Evolutionary conservation across 345 rosid genomes (phyloP).

Genomic region (Brassica nigra): DNA sequence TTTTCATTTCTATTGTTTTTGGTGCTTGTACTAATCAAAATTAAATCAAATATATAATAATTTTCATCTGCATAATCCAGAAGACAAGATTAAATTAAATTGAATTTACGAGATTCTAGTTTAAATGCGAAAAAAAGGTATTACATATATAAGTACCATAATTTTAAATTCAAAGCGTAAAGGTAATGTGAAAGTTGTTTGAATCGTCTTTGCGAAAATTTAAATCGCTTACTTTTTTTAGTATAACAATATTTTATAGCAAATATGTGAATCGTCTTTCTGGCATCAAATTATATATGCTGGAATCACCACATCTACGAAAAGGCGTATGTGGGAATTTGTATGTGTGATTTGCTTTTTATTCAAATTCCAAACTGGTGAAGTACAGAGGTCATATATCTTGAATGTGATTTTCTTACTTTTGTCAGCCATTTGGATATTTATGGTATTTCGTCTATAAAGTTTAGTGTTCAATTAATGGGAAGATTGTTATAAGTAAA

Average conservation of each 20-base stretch:
- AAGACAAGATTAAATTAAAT: background rate
- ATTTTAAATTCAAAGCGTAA: background rate
- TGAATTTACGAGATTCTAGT: background rate
- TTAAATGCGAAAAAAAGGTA: background rate
- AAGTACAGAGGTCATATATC: slow-evolving; percentile 15
- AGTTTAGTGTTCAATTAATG: background rate
- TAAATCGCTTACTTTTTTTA: background rate
- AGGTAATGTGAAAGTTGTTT: background rate
- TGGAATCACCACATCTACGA: background rate
- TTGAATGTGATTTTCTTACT: slow-evolving; percentile 4
- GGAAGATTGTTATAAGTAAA: background rate
- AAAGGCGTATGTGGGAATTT: slow-evolving; percentile 6
- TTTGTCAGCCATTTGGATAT: slow-evolving; percentile 22
- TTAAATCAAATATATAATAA: background rate
- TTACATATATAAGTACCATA: background rate
- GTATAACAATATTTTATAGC: background rate
- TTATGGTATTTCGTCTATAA: background rate
- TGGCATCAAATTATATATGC: background rate
- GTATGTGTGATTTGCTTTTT: slow-evolving; percentile 13
- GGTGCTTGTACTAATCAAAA: background rate
- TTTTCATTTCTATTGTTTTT: background rate
- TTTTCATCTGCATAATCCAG: background rate
- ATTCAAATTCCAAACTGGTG: slow-evolving; percentile 20
- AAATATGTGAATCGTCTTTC: background rate
- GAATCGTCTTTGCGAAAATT: slow-evolving; percentile 2